Evolutionary conservation across 2,329 filamentous ascomycete species (phyloP).

Genomic region (Claviceps pusilla): DNA sequence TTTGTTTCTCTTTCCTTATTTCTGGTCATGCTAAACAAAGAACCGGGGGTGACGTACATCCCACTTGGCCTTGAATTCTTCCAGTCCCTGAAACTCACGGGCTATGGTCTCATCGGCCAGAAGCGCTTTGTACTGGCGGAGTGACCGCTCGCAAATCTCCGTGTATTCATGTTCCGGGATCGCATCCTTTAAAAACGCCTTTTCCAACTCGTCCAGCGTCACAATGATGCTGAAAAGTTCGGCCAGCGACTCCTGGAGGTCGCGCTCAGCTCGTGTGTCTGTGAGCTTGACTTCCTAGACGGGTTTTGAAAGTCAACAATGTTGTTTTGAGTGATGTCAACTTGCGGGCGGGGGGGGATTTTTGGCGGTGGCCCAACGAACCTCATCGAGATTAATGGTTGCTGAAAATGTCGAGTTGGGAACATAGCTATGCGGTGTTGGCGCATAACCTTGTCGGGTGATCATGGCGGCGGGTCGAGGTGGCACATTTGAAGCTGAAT

Average conservation of each 20-base stretch:
- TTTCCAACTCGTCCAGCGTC: constrained; percentile 87
- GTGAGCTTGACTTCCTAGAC: constrained; percentile 79
- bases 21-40: background rate
- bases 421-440: constrained; percentile 81
- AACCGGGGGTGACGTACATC: constrained; percentile 42
- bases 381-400: constrained; percentile 87
- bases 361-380: constrained; percentile 21
- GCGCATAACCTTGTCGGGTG: constrained; percentile 61
- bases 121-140: constrained; percentile 95
- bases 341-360: background rate
- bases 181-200: constrained; percentile 91
- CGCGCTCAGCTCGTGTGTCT: constrained; percentile 72
- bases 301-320: background rate
- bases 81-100: constrained; percentile 72
- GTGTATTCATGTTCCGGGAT: constrained; percentile 86
- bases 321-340: background rate
- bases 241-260: constrained; percentile 87
- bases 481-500: constrained; percentile 15
- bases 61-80: constrained; percentile 85
- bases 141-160: constrained; percentile 80
- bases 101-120: constrained; percentile 81
- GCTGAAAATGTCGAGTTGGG: constrained; percentile 71
- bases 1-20: background rate
- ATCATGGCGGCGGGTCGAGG: constrained; percentile 29
- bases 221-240: constrained; percentile 97